phyloP scores from a whole-genome alignment of 1,284 basidiomycete species.

The Heterobasidion irregulare region DNA sequence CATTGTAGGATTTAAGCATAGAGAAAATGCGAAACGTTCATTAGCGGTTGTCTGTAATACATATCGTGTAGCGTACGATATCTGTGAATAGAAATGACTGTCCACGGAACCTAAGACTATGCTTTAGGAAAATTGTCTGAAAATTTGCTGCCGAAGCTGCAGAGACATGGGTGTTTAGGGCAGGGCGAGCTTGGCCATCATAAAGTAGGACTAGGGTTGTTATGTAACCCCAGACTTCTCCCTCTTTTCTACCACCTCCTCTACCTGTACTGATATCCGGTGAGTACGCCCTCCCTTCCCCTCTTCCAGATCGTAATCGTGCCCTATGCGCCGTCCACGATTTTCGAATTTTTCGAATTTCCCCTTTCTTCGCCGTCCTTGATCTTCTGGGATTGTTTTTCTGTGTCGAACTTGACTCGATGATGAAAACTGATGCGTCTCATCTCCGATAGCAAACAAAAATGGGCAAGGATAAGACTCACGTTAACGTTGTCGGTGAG shows the following conservation, averaged over 20 bases:
- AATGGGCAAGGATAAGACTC: constrained; percentile 87
- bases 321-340: constrained; percentile 7
- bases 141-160: neutral
- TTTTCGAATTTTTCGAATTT: neutral
- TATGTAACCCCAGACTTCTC: neutral
- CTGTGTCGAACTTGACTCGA: neutral
- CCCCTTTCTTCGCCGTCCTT: neutral
- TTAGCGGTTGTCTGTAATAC: neutral
- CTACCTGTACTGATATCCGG: constrained; percentile 4
- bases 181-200: neutral
- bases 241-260: neutral
- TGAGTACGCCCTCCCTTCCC: constrained; percentile 4
- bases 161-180: neutral
- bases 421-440: constrained; percentile 19
- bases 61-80: neutral
- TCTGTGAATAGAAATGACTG: neutral
- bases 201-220: neutral
- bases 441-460: constrained; percentile 30
- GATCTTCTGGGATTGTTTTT: neutral
- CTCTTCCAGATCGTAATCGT: neutral
- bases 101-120: neutral
- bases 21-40: neutral
- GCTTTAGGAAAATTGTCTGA: neutral
- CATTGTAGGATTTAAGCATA: neutral
- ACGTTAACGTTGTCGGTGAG: constrained; percentile 90